Percentiles rank a stretch among this genome's conserved stretches.
Evolutionary conservation across 345 rosid species (phyloP).

Genomic region (Pelargonium nanum): DNA sequence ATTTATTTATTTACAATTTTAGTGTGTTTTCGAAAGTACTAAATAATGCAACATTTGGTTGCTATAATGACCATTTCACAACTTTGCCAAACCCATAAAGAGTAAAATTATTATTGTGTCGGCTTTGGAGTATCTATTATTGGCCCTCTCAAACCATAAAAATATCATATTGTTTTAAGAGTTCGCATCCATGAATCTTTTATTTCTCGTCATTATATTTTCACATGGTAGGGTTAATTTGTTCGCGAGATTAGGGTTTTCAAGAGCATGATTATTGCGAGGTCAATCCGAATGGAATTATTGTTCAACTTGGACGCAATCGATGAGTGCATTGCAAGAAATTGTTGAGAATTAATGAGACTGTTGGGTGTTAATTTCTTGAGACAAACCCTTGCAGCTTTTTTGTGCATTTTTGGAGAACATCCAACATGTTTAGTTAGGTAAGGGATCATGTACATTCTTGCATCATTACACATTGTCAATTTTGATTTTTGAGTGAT

Average conservation of each 20-base stretch:
- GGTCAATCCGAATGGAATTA: slow-evolving; percentile 8
- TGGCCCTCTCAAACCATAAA: not conserved
- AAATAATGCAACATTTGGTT: slow-evolving; percentile 30
- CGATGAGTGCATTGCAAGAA: too few relatives aligned
- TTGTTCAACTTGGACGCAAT: slow-evolving; percentile 2
- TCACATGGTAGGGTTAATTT: slow-evolving; percentile 23
- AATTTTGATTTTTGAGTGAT: too few relatives aligned
- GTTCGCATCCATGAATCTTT: too few relatives aligned
- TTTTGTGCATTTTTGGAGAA: too few relatives aligned
- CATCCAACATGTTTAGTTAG: too few relatives aligned
- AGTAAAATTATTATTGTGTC: slow-evolving; percentile 29
- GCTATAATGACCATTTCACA: slow-evolving; percentile 19
- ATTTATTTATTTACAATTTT: too few relatives aligned
- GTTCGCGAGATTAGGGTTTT: not conserved
- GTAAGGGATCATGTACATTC: too few relatives aligned
- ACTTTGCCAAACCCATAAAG: slow-evolving; percentile 21
- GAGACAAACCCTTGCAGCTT: not conserved
- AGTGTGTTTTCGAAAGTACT: slow-evolving; percentile 25
- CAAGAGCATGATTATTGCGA: not conserved
- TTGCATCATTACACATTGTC: too few relatives aligned
- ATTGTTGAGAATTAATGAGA: not conserved
- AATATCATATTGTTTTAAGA: too few relatives aligned
- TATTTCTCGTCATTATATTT: slow-evolving; percentile 20
- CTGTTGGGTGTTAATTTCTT: not conserved
- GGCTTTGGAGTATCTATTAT: slow-evolving; percentile 11